phyloP scores from a whole-genome alignment of 2,329 filamentous ascomycete genomes.

The Fusarium palustre region DNA sequence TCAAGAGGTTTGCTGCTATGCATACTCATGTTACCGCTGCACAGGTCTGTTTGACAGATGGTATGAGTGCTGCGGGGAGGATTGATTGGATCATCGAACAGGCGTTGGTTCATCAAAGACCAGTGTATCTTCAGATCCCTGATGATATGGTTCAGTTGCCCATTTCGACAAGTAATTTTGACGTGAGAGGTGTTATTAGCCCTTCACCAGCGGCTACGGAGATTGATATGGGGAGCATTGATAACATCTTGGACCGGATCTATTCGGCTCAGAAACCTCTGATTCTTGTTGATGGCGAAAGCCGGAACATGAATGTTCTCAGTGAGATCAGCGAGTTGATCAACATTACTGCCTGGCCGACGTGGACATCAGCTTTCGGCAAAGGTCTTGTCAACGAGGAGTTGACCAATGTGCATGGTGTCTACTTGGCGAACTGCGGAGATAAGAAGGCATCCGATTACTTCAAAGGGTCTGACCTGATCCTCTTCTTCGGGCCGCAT shows the following conservation, averaged over 20 bases:
- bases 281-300: slow-evolving; percentile 15
- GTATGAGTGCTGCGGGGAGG: not conserved
- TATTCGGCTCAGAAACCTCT: slow-evolving; percentile 20
- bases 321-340: slow-evolving; percentile 4
- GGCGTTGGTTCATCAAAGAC: slow-evolving; percentile 4
- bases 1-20: slow-evolving; percentile 15
- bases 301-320: not conserved
- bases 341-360: slow-evolving; percentile 1
- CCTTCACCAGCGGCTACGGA: not conserved
- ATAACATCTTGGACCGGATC: not conserved
- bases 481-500: slow-evolving; percentile 18
- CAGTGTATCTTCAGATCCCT: slow-evolving; percentile 18
- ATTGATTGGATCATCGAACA: slow-evolving; percentile 25
- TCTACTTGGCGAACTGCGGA: slow-evolving; percentile 1
- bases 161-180: not conserved
- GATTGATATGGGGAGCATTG: not conserved
- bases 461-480: slow-evolving; percentile 11
- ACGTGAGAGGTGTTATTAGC: not conserved
- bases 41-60: slow-evolving; percentile 7
- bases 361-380: slow-evolving; percentile 18
- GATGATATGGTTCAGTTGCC: slow-evolving; percentile 14
- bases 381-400: slow-evolving; percentile 14
- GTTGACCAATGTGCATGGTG: slow-evolving; percentile 13
- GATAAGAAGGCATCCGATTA: not conserved
- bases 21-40: slow-evolving; percentile 19